phyloP scores from a whole-genome alignment of 2,329 filamentous ascomycete species.

The Aureobasidium pullulans region DNA sequence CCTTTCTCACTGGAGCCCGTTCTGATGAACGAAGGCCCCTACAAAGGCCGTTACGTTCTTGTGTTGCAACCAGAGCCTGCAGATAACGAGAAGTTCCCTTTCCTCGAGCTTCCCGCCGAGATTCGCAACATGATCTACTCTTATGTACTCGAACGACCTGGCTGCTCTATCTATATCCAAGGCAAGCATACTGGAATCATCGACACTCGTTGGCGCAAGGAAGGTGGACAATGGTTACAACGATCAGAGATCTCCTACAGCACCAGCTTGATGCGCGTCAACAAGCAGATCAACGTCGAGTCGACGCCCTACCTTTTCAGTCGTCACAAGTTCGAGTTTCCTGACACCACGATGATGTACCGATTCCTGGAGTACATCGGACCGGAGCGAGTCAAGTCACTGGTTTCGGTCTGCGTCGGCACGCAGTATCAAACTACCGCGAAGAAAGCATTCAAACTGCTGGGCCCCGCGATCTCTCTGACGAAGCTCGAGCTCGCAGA shows the following conservation, averaged over 20 bases:
- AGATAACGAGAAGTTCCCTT: slow-evolving; percentile 5
- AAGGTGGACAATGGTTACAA: background rate
- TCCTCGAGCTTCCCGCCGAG: slow-evolving; percentile 18
- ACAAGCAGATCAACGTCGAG: background rate
- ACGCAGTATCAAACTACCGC: background rate
- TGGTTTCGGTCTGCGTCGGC: background rate
- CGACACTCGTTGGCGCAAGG: background rate
- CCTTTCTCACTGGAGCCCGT: slow-evolving; percentile 8
- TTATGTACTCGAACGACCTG: slow-evolving; percentile 3
- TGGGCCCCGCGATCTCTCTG: background rate
- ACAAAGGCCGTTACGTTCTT: slow-evolving; percentile 16
- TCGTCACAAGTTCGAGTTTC: background rate
- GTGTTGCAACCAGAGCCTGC: slow-evolving; percentile 16
- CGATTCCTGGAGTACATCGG: background rate
- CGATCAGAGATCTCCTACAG: background rate
- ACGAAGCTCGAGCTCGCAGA: background rate
- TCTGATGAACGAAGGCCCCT: slow-evolving; percentile 14
- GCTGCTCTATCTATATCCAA: background rate
- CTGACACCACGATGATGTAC: background rate
- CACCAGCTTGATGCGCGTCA: background rate
- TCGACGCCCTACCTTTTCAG: background rate
- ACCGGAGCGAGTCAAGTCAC: background rate
- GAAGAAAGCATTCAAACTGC: background rate
- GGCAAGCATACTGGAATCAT: background rate
- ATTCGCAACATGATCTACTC: slow-evolving; percentile 19